Base-by-base conservation (phyloP, 2,329 filamentous ascomycete species). In the Canariomyces notabilis region DNA sequence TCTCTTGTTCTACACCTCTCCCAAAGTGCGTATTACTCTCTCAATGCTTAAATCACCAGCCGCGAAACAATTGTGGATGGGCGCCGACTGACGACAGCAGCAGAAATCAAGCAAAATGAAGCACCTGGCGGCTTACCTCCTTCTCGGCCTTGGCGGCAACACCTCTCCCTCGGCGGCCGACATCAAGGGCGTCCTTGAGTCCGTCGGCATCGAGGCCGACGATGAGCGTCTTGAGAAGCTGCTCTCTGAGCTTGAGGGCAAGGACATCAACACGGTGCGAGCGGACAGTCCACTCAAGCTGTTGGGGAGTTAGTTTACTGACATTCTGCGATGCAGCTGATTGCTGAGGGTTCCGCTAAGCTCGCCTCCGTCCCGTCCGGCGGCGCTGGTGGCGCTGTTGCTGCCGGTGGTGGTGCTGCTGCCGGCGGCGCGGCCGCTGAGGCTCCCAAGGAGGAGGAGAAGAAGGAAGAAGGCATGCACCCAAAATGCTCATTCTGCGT, bases 51-150 rank as follows among this genome's bases (percentile, higher is more conserved):
- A n/a, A n/a, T n/a, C 31, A 21, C 20, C 38, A 11, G 9, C 19
- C 22, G 37, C 35, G 16, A n/a, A n/a, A n/a, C n/a, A n/a, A n/a
- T n/a, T n/a, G n/a, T 16, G 20, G n/a, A n/a, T 20, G n/a, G 31
- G 20, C 19, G 8, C 16, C 21, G 12, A 42, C 41, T 51, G 31
- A 51, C 48, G 21, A 1, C 12, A 7, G 11, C 35, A 5, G 33
- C n/a, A 35, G n/a, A 43, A 44, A 46, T 22, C 42, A 39, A 62
- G 64, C 72, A 95, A 84, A 89, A 97, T 98, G 93, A 97, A 98
- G 90, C 85, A 97, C 79, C 86, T 98, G 79, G 93, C 93, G 71
- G 91, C 93, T 71, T 97, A 95, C 83, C 89, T 98, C 69, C 91
- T 98, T 70, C 88, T 97, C 73, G 76, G 77, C 77, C 86, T 97